These are phyloP conservation scores for Miscanthus sacchariflorus DNA, from an alignment of 202 grass and related monocot genomes.

Conservation along the genomic window DNA sequence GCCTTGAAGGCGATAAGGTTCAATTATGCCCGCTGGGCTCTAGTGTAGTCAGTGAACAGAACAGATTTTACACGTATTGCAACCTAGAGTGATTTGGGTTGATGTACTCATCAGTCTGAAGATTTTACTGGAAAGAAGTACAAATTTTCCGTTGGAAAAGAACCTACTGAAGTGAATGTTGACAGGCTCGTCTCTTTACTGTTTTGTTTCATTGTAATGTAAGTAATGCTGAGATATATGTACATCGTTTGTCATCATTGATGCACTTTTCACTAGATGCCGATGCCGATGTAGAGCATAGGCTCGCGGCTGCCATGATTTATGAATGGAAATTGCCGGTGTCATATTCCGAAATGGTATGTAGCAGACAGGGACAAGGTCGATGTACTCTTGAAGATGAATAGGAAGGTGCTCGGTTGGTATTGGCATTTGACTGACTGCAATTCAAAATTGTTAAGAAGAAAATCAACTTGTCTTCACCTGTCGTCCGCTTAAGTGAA, in stretches of 20 bases:
- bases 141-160: slow-evolving; percentile 30
- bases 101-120: slow-evolving; percentile 43
- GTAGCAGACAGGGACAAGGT: neutral
- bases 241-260: neutral
- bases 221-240: slow-evolving; percentile 24
- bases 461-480: neutral
- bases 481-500: neutral
- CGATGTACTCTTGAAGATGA: neutral
- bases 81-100: slow-evolving; percentile 42
- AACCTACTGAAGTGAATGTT: slow-evolving; percentile 12
- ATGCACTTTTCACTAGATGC: neutral
- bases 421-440: neutral
- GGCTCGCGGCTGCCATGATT: neutral
- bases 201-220: slow-evolving; percentile 24
- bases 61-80: slow-evolving; percentile 16
- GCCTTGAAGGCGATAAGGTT: slow-evolving; percentile 14
- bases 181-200: neutral
- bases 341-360: neutral
- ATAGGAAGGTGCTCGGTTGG: neutral
- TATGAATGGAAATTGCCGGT: neutral
- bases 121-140: slow-evolving; percentile 17
- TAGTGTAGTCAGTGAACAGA: slow-evolving; percentile 38
- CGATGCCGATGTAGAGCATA: neutral
- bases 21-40: slow-evolving; percentile 20
- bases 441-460: neutral